These are phyloP conservation scores for Yarrowia sp. DNA, from an alignment of 805 yeast species.

Conservation along the genomic window DNA sequence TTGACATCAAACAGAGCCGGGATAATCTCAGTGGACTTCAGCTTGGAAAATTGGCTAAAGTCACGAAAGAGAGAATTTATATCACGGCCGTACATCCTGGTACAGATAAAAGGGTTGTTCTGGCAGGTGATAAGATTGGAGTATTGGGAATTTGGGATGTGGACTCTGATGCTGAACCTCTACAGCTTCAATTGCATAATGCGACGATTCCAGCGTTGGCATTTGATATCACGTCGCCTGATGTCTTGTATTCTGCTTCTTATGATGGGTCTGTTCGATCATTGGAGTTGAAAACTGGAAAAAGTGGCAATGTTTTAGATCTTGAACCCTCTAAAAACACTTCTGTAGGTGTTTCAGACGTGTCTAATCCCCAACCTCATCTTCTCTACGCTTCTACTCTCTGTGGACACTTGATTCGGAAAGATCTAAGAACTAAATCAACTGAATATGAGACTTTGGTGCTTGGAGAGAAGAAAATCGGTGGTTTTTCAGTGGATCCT, in stretches of 20 bases:
- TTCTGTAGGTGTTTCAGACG: conserved; percentile 66
- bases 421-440: conserved; percentile 60
- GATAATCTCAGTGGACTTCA: conserved; percentile 52
- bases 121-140: conserved; percentile 91
- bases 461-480: conserved; percentile 86
- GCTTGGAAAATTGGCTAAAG: conserved; percentile 57
- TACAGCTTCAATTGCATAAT: conserved; percentile 72
- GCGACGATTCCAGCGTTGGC: conserved; percentile 65
- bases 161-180: conserved; percentile 40
- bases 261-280: conserved; percentile 85
- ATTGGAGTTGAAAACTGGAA: conserved; percentile 61
- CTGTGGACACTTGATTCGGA: conserved; percentile 72
- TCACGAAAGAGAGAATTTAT: conserved; percentile 67
- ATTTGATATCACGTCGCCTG: conserved; percentile 50
- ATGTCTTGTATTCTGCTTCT: conserved; percentile 64
- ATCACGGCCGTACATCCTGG: conserved; percentile 77
- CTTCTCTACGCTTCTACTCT: conserved; percentile 71
- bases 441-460: conserved; percentile 46
- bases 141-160: conserved; percentile 87
- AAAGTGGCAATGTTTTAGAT: conserved; percentile 61
- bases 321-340: conserved; percentile 45
- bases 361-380: conserved; percentile 56
- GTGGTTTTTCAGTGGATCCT: conserved; percentile 83
- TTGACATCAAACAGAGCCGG: conserved; percentile 50
- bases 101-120: conserved; percentile 54